Base-by-base conservation (phyloP, 75 land plant species). In the Picea sitchensis region DNA sequence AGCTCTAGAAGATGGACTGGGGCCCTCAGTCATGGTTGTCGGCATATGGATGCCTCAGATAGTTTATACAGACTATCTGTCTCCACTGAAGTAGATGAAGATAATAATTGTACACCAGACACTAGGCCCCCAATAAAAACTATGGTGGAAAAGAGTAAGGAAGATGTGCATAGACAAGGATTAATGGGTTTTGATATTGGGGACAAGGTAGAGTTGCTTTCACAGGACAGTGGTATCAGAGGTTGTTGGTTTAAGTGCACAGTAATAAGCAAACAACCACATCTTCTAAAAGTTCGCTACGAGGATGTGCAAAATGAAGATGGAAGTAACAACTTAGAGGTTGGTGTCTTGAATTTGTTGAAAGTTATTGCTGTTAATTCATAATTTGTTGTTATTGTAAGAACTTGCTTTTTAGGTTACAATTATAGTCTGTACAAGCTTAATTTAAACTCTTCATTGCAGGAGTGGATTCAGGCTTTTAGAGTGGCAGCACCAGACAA, bases 171-270 rank as follows among this genome's bases (percentile, higher is more conserved):
- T 41, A 13, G 9, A 71, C 74, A 71, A 44, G 56, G 23, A n/a
- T 44, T 0, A 5, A 23, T 44, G 51, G 11, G 54, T 44, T 75
- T 57, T 75, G 60, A 75, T 30, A 58, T 85, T 56, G 98, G 88
- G 41, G 89, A 87, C 47, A 81, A 82, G 18, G 81, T 95, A 34
- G 98, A 95, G 84, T 84, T 91, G 31, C 88, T 95, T 51, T 89
- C 83, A 44, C 92, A 93, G 65, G 98, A 95, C 77, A 95, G 98
- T 86, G 98, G 96, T 54, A 84, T 95, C 14, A 82, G 98, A 78
- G 98, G 98, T 14, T 95, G 98, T 51, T 95, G 98, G 98, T 90
- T 88, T 80, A 84, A 81, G 82, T 88, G 91, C 65, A 78, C 62
- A 15, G 82, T 95, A 32, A 59, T 90, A n/a, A 88, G 89, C 71